phyloP scores from a whole-genome alignment of 2,329 filamentous ascomycete genomes.

The Meredithiella fracta region DNA sequence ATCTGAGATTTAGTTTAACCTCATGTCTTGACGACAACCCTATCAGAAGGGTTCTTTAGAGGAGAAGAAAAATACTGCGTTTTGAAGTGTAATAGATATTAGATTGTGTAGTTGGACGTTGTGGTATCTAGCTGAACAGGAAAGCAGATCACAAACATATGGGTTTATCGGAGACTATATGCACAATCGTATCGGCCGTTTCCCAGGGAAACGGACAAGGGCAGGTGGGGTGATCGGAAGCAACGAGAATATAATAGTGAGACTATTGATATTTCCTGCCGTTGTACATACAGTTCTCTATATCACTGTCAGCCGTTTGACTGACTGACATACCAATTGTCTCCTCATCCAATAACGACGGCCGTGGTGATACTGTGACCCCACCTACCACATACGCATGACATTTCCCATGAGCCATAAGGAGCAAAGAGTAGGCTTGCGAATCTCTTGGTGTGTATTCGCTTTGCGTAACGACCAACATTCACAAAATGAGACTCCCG shows the following conservation, averaged over 20 bases:
- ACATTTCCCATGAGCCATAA: too few species aligned
- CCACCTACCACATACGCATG: background rate
- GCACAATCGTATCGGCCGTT: background rate
- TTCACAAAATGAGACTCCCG: background rate
- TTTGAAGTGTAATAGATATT: too few species aligned
- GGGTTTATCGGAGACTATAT: too few species aligned
- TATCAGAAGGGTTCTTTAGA: background rate
- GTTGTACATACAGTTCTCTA: background rate
- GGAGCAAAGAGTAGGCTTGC: too few species aligned
- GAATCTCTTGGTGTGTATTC: too few species aligned
- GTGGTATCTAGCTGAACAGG: background rate
- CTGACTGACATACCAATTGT: too few species aligned
- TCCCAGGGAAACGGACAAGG: background rate
- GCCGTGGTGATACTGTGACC: background rate
- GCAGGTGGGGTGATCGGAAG: background rate
- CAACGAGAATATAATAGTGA: background rate
- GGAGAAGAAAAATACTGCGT: background rate
- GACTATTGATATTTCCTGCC: background rate
- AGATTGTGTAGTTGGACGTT: background rate
- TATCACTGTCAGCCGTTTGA: background rate
- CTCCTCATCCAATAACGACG: background rate
- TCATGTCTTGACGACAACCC: slow-evolving; percentile 2
- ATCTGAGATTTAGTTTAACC: background rate
- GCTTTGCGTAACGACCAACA: too few species aligned
- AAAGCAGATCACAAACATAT: background rate